Percentiles rank a stretch among this genome's conserved stretches.
phyloP scores from a whole-genome alignment of 495 filamentous ascomycete genomes.

The Neurospora sp. region DNA sequence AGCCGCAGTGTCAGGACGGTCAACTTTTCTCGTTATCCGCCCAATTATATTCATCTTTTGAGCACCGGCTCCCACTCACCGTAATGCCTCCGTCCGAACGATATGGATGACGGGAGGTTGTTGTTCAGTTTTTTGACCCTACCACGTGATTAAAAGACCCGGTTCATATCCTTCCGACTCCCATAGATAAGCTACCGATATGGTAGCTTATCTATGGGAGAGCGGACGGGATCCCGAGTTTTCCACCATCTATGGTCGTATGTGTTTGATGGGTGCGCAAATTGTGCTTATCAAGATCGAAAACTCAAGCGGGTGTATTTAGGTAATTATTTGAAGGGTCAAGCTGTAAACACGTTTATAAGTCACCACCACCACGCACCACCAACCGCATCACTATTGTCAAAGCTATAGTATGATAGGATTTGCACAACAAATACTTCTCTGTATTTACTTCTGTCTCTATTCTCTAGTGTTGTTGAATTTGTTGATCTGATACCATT shows the following conservation, averaged over 20 bases:
- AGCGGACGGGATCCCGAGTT: slow-evolving; percentile 33
- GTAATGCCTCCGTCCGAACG: too few relatives aligned
- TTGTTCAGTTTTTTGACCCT: too few relatives aligned
- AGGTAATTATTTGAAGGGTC: neutral
- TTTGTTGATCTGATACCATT: neutral
- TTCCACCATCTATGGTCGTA: slow-evolving; percentile 8
- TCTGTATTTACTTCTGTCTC: neutral
- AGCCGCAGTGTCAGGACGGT: too few relatives aligned
- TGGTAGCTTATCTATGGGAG: slow-evolving; percentile 11
- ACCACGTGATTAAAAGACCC: too few relatives aligned
- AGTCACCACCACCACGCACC: neutral
- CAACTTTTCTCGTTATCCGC: too few relatives aligned
- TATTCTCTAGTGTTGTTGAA: neutral
- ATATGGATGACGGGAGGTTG: too few relatives aligned
- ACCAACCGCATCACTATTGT: neutral
- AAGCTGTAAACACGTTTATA: neutral
- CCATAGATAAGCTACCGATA: too few relatives aligned
- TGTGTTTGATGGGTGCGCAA: neutral
- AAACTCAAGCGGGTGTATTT: neutral
- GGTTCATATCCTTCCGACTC: too few relatives aligned
- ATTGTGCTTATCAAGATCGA: neutral
- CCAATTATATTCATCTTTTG: too few relatives aligned
- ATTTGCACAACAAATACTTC: neutral
- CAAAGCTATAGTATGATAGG: neutral
- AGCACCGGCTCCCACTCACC: too few relatives aligned